phyloP scores from a whole-genome alignment of 257 asterid genomes.

The Gentiana macrophylla region DNA sequence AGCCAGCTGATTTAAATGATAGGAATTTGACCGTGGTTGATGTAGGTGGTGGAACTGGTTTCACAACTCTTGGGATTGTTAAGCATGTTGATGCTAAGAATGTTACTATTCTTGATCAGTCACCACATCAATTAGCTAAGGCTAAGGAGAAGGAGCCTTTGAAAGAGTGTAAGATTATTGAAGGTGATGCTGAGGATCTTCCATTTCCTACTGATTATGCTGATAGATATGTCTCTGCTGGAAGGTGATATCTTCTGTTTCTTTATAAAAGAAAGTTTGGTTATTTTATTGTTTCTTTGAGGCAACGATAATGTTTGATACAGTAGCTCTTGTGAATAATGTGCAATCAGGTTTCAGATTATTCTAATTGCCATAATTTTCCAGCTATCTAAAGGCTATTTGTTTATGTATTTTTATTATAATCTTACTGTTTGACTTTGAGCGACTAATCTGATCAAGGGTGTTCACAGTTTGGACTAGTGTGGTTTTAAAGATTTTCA shows the following conservation, averaged over 20 bases:
- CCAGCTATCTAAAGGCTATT: too few relatives aligned
- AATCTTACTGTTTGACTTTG: too few relatives aligned
- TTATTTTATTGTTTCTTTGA: neutral
- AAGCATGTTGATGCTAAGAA: conserved; percentile 85
- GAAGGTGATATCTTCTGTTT: conserved; percentile 41
- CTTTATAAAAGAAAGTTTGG: neutral
- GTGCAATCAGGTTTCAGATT: too few relatives aligned
- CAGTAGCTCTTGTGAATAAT: too few relatives aligned
- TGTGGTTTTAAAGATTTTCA: too few relatives aligned
- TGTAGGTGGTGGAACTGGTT: conserved; percentile 98
- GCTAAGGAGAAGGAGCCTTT: conserved; percentile 80
- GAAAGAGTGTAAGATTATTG: conserved; percentile 76
- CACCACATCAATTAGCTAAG: conserved; percentile 92
- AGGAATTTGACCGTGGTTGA: conserved; percentile 66
- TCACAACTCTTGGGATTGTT: conserved; percentile 88
- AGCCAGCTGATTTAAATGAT: conserved; percentile 21
- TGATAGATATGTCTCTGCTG: conserved; percentile 90
- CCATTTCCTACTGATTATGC: conserved; percentile 71
- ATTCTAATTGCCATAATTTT: too few relatives aligned
- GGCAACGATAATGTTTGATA: too few relatives aligned
- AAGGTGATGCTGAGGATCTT: conserved; percentile 97
- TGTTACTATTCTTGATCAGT: conserved; percentile 95
- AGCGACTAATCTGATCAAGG: too few relatives aligned
- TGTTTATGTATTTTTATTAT: too few relatives aligned
- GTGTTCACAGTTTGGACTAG: too few relatives aligned